A percentile compares a stretch with the other conserved stretches of the same genome.
phyloP scores from a whole-genome alignment of 495 filamentous ascomycete species.

The Xylaria sp. region DNA sequence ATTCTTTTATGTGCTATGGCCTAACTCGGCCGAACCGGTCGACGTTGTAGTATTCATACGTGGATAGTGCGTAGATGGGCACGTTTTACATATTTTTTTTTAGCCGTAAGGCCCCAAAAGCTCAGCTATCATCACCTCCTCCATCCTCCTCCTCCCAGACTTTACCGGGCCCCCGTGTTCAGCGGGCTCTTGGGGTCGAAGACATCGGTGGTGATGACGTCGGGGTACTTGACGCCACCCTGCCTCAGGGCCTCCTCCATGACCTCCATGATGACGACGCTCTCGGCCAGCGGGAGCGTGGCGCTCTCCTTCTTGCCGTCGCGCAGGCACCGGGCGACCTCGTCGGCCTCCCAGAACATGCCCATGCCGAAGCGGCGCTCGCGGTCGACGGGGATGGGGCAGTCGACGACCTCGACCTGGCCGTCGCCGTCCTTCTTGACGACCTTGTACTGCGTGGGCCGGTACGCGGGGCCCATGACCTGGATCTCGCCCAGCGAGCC shows the following conservation, averaged over 20 bases:
- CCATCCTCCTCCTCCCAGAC: not conserved
- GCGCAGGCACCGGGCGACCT: conserved; percentile 79
- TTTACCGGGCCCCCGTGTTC: conserved; percentile 51
- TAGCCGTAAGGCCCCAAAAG: not conserved
- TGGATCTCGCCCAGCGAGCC: conserved; percentile 88
- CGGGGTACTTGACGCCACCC: conserved; percentile 79
- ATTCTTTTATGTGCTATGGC: not conserved
- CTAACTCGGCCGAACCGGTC: not conserved
- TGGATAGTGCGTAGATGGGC: not conserved
- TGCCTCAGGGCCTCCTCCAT: conserved; percentile 90
- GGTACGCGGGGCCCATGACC: conserved; percentile 75
- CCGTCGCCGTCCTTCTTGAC: conserved; percentile 54
- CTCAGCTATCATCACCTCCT: too few species aligned
- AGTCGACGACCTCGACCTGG: conserved; percentile 64
- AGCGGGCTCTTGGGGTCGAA: conserved; percentile 64
- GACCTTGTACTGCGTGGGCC: conserved; percentile 70
- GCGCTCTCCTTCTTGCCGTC: conserved; percentile 85
- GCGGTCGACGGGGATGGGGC: conserved; percentile 64
- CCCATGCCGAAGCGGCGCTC: conserved; percentile 69
- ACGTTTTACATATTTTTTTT: not conserved
- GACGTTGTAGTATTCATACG: not conserved
- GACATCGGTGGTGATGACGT: conserved; percentile 78
- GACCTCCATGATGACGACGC: conserved; percentile 87
- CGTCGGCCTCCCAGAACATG: conserved; percentile 97
- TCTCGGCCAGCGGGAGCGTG: conserved; percentile 77